Evolutionary conservation across 2,329 filamentous ascomycete species (phyloP).

Genomic region (Xylaria digitata): DNA sequence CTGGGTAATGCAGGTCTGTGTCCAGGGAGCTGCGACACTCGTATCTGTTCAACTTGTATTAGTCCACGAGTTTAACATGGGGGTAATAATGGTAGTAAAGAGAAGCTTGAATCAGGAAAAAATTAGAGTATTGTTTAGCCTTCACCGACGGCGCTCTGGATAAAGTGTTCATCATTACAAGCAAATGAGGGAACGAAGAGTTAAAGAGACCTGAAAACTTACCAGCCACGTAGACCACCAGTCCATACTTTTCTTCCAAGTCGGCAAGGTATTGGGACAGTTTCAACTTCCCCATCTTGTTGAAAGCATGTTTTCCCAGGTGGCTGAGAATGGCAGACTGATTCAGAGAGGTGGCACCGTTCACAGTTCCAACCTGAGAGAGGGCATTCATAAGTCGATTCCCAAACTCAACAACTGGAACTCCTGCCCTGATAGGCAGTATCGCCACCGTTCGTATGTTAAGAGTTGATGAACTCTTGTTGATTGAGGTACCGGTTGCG

Average conservation of each 20-base stretch:
- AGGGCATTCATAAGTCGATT: slow-evolving; percentile 87
- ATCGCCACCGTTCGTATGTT: slow-evolving; percentile 95
- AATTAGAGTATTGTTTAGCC: slow-evolving; percentile 73
- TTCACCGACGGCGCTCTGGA: slow-evolving; percentile 65
- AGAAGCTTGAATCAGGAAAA: slow-evolving; percentile 66
- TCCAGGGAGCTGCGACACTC: slow-evolving; percentile 97
- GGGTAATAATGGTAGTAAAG: background rate
- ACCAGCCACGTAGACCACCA: slow-evolving; percentile 93
- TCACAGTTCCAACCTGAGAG: slow-evolving; percentile 86
- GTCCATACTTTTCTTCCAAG: slow-evolving; percentile 94
- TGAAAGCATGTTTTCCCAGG: slow-evolving; percentile 94
- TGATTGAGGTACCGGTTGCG: slow-evolving; percentile 67
- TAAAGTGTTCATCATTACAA: slow-evolving; percentile 64
- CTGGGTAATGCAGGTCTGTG: slow-evolving; percentile 95
- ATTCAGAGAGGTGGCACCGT: slow-evolving; percentile 91
- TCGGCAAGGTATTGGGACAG: slow-evolving; percentile 96
- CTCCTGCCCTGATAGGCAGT: slow-evolving; percentile 87
- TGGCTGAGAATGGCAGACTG: slow-evolving; percentile 95
- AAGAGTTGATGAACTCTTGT: slow-evolving; percentile 82
- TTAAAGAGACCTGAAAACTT: slow-evolving; percentile 49
- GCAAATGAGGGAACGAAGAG: slow-evolving; percentile 16
- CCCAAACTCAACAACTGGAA: slow-evolving; percentile 96
- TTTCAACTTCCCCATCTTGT: slow-evolving; percentile 95
- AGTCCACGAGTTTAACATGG: background rate
- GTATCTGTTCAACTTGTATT: slow-evolving; percentile 71